These are phyloP conservation scores for Alternaria hordeiaustralica DNA, from an alignment of 2,329 filamentous ascomycete genomes.

Conservation along the genomic window DNA sequence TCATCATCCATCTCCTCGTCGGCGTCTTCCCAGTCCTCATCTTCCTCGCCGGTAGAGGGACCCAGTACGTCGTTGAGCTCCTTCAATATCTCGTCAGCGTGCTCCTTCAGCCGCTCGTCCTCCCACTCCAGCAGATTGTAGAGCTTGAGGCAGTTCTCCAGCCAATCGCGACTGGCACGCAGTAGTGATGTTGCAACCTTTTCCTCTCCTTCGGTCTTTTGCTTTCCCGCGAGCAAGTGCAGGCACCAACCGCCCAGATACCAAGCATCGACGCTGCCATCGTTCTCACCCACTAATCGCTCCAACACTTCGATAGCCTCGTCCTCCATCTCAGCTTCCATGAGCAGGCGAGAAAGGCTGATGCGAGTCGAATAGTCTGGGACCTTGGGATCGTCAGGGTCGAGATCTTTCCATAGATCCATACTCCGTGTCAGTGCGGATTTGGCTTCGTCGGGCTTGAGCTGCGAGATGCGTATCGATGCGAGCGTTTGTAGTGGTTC, in stretches of 20 bases:
- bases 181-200: constrained; percentile 65
- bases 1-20: constrained; percentile 47
- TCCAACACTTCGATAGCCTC: constrained; percentile 87
- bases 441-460: constrained; percentile 77
- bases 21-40: constrained; percentile 51
- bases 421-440: constrained; percentile 81
- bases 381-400: constrained; percentile 72
- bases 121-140: constrained; percentile 83
- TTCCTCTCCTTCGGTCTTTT: constrained; percentile 60
- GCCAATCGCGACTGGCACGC: constrained; percentile 80
- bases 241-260: constrained; percentile 96
- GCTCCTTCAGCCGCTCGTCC: constrained; percentile 77
- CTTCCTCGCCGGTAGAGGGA: constrained; percentile 50
- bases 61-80: constrained; percentile 54
- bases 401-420: constrained; percentile 80
- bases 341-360: constrained; percentile 80
- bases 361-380: constrained; percentile 89
- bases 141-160: constrained; percentile 80
- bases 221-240: constrained; percentile 77
- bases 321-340: constrained; percentile 87
- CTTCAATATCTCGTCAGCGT: constrained; percentile 73
- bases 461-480: constrained; percentile 90
- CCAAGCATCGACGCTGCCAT: constrained; percentile 94
- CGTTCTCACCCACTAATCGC: constrained; percentile 83
- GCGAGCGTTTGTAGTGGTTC: constrained; percentile 97